Percentiles rank a stretch among this genome's conserved stretches.
Evolutionary conservation across 768 basidiomycete species (phyloP).

Genomic region (Fistulinella prunicolor): DNA sequence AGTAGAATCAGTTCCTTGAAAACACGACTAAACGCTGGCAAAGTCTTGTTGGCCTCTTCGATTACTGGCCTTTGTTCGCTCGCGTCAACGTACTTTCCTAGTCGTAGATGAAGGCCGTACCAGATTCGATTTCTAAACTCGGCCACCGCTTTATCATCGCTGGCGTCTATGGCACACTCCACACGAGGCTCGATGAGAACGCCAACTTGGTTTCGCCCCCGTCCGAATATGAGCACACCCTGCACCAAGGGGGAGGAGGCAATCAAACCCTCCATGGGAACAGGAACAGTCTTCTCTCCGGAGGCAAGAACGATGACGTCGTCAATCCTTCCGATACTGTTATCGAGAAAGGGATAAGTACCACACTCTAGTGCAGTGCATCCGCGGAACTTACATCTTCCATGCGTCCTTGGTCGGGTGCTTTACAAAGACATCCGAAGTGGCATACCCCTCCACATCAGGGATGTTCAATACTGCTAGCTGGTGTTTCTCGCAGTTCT

Average conservation of each 20-base stretch:
- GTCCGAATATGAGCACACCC: conserved; percentile 32
- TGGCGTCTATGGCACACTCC: too few relatives aligned
- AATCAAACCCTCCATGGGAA: conserved; percentile 29
- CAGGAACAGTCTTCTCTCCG: conserved; percentile 34
- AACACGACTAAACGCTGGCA: too few relatives aligned
- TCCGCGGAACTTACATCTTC: background rate
- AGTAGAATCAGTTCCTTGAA: too few relatives aligned
- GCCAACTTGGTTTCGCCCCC: conserved; percentile 30
- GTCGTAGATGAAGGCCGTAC: too few relatives aligned
- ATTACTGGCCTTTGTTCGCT: too few relatives aligned
- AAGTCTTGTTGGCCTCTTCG: too few relatives aligned
- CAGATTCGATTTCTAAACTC: too few relatives aligned
- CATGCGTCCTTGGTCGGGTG: too few relatives aligned
- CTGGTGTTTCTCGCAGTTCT: background rate
- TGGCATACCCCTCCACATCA: conserved; percentile 35
- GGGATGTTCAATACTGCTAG: conserved; percentile 31
- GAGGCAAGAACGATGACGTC: conserved; percentile 32
- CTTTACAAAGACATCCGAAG: too few relatives aligned
- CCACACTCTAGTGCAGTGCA: background rate
- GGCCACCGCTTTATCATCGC: too few relatives aligned
- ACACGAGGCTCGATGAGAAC: conserved; percentile 28
- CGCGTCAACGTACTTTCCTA: too few relatives aligned
- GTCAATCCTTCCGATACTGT: conserved; percentile 38
- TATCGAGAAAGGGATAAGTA: background rate
- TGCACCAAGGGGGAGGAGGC: conserved; percentile 18